phyloP scores from a whole-genome alignment of 495 filamentous ascomycete genomes.

The Lentithecium fluviatile region DNA sequence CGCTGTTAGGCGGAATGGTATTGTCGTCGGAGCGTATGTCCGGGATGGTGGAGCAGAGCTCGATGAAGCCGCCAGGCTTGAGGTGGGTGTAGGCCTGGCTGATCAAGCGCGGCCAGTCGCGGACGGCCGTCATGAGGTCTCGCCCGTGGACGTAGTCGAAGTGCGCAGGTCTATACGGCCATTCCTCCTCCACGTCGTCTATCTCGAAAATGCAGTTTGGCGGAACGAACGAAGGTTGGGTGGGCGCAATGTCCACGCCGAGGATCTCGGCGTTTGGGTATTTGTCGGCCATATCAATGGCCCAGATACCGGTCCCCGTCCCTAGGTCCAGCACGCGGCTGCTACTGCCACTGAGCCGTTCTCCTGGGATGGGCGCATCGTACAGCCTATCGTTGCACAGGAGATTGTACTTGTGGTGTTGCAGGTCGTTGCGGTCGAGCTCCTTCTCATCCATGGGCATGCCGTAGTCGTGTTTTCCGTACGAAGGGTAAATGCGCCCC shows the following conservation, averaged over 20 bases:
- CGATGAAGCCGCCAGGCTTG: slow-evolving; percentile 20
- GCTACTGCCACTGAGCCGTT: not conserved
- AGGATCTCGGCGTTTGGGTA: slow-evolving; percentile 19
- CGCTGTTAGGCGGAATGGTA: too few relatives aligned
- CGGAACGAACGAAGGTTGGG: slow-evolving; percentile 30
- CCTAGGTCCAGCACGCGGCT: slow-evolving; percentile 26
- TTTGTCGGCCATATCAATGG: slow-evolving; percentile 27
- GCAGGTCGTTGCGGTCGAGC: slow-evolving; percentile 54
- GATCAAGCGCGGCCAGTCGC: slow-evolving; percentile 13
- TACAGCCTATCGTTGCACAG: slow-evolving; percentile 53
- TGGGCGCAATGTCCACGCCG: slow-evolving; percentile 27
- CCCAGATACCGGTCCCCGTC: slow-evolving; percentile 32
- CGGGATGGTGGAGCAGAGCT: slow-evolving; percentile 2
- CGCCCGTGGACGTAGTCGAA: slow-evolving; percentile 33
- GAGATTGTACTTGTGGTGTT: slow-evolving; percentile 60
- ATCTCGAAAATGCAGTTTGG: slow-evolving; percentile 27
- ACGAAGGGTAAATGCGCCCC: too few relatives aligned
- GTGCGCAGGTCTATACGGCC: slow-evolving; percentile 9
- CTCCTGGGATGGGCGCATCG: slow-evolving; percentile 48
- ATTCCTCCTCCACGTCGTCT: slow-evolving; percentile 25
- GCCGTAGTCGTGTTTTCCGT: too few relatives aligned
- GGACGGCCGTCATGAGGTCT: slow-evolving; percentile 16
- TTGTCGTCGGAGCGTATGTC: too few relatives aligned
- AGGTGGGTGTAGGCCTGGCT: slow-evolving; percentile 13
- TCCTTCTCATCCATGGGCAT: slow-evolving; percentile 12